Conservation (phyloP, 306 rosid species). For the Glycyrrhiza uralensis region DNA sequence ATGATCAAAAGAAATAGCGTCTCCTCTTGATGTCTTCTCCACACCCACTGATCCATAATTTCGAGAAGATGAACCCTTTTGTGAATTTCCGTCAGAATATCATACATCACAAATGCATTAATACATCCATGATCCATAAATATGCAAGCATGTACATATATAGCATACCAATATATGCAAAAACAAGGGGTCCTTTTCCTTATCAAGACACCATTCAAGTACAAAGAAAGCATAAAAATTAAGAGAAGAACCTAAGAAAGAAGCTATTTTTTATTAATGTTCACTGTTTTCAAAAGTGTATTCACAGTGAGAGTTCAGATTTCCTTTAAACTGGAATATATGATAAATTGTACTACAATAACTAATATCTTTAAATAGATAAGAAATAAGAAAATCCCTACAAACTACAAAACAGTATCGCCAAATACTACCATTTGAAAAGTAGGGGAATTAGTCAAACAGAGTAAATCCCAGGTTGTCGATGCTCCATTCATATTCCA, state of each 20-base stretch:
- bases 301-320: background rate
- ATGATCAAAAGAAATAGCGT: slow-evolving; percentile 28
- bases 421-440: background rate
- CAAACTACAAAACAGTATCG: background rate
- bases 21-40: slow-evolving; percentile 34
- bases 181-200: background rate
- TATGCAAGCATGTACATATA: background rate
- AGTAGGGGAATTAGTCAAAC: background rate
- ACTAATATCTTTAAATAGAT: background rate
- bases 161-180: background rate
- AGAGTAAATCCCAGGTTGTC: background rate
- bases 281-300: background rate
- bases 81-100: slow-evolving; percentile 24
- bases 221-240: background rate
- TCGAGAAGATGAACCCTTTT: slow-evolving; percentile 36
- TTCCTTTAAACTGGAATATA: background rate
- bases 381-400: background rate
- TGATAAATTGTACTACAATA: background rate
- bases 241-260: background rate
- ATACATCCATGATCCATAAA: background rate
- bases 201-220: background rate
- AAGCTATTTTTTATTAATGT: background rate
- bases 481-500: background rate
- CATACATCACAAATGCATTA: background rate
- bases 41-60: slow-evolving; percentile 31